These are phyloP conservation scores for Heliamphora exappendiculata DNA, from an alignment of 148 eudicot genomes.

Conservation along the genomic window DNA sequence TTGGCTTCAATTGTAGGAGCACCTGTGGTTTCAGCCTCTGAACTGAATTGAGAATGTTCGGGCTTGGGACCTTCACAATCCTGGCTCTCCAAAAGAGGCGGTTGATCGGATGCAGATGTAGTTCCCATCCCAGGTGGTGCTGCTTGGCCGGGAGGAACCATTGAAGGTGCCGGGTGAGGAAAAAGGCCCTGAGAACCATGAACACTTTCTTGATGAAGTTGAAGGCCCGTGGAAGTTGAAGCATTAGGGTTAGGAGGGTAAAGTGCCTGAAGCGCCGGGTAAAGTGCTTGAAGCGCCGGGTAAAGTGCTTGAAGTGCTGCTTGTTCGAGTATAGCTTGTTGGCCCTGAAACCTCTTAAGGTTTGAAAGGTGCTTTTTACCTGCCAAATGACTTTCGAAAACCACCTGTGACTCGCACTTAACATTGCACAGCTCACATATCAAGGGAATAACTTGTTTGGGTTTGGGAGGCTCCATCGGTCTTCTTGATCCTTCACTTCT, in stretches of 20 bases:
- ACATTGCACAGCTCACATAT: constrained; percentile 67
- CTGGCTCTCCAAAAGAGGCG: not conserved
- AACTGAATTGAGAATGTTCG: constrained; percentile 13
- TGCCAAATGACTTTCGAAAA: constrained; percentile 54
- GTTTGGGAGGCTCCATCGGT: constrained; percentile 33
- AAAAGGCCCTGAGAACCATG: constrained; percentile 29
- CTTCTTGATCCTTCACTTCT: constrained; percentile 40
- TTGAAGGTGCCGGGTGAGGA: constrained; percentile 34
- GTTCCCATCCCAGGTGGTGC: constrained; percentile 18
- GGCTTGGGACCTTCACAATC: constrained; percentile 10
- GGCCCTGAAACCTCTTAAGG: constrained; percentile 46
- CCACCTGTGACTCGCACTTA: constrained; percentile 62
- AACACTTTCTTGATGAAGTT: constrained; percentile 28
- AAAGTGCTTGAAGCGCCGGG: constrained; percentile 45
- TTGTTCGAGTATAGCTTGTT: constrained; percentile 44
- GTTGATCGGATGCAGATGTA: not conserved
- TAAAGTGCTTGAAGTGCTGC: constrained; percentile 43
- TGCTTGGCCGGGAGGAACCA: constrained; percentile 30
- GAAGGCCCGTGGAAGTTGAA: constrained; percentile 26
- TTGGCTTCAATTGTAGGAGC: constrained; percentile 6
- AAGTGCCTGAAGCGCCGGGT: constrained; percentile 39
- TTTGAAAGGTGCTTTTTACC: constrained; percentile 68
- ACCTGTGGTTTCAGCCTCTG: constrained; percentile 12
- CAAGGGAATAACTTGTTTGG: constrained; percentile 38
- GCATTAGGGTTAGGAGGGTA: constrained; percentile 36